Evolutionary conservation across 2,329 filamentous ascomycete genomes (phyloP), one percentile per base, ranked within the genome.

Genomic region (Tothia fuscella): DNA sequence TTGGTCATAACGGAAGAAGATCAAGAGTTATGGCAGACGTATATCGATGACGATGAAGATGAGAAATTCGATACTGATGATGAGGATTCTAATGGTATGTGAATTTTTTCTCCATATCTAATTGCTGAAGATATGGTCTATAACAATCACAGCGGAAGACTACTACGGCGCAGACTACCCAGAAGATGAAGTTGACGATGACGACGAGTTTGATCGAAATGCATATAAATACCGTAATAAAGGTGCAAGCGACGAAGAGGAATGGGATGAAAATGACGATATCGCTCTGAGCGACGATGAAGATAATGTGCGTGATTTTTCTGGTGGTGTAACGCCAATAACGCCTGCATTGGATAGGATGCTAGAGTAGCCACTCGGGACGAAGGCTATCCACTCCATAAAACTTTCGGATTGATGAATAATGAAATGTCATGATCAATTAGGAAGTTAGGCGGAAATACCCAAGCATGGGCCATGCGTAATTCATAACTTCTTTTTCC

Each of bases 121-220:
- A 9, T 30, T 21, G 10, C 29, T 32, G 9, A 14, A 9, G 20
- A 7, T 26, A 31, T 17, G 17, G n/a, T n/a, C n/a, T n/a, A n/a
- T n/a, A n/a, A n/a, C n/a, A n/a, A n/a, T 19, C 10, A 31, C 32
- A 47, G 80, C 82, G 26, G 82, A 88, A 55, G 80, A 85, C 52
- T 78, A 85, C 58, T 86, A 87, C 54, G 76, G 78, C 3, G 79
- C 81, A 41, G 82, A 88, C 56, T 88, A 88, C 50, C 82, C 82
- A 1, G 82, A 88, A 47, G 82, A 88, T 41, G 82, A 88, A 55
- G 70, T 86, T 12, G 78, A 76, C 33, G 79, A 76, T 13, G 81
- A 86, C 50, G 78, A 82, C 49, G 77, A 81, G 56, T 74, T 68
- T 47, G 72, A 67, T 32, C 49, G 58, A 3, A 56, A 61, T 34